Percentiles rank a stretch among this genome's conserved stretches.
phyloP scores from a whole-genome alignment of 176 grass and related monocot genomes.

The Aegilops longissima region DNA sequence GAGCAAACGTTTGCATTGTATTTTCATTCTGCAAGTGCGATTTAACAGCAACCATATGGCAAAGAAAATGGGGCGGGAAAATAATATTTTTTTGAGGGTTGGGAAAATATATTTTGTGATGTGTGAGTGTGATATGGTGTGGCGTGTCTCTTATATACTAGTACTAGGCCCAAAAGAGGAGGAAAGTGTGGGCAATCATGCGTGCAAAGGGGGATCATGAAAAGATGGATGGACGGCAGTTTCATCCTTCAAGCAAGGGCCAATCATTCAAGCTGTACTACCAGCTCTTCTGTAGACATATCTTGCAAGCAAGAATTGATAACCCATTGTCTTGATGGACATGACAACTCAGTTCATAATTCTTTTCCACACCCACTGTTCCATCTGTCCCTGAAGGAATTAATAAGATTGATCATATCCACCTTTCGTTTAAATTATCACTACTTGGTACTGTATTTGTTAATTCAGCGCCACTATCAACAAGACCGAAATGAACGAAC shows the following conservation, averaged over 20 bases:
- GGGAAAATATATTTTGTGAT: not conserved
- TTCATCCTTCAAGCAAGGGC: slow-evolving; percentile 40
- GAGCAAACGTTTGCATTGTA: not conserved
- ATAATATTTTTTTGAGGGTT: not conserved
- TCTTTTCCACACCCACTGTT: not conserved
- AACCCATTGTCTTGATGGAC: not conserved
- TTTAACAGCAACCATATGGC: too few species aligned
- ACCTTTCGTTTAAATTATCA: not conserved
- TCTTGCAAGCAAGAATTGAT: slow-evolving; percentile 42
- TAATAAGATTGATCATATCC: not conserved
- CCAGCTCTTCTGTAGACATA: slow-evolving; percentile 12
- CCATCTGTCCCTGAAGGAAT: not conserved
- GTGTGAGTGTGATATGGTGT: slow-evolving; percentile 3
- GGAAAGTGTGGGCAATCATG: slow-evolving; percentile 40
- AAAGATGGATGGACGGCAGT: slow-evolving; percentile 39
- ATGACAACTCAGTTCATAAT: not conserved
- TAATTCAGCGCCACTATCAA: not conserved
- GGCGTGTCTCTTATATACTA: slow-evolving; percentile 27
- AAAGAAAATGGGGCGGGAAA: not conserved
- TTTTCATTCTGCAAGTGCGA: not conserved
- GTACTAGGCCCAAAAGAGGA: slow-evolving; percentile 40
- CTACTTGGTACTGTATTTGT: not conserved
- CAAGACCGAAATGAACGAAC: not conserved
- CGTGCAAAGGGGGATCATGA: slow-evolving; percentile 15
- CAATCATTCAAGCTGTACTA: slow-evolving; percentile 42